phyloP scores from a whole-genome alignment of 163 green algal genomes.

The Prototheca stagnorum region DNA sequence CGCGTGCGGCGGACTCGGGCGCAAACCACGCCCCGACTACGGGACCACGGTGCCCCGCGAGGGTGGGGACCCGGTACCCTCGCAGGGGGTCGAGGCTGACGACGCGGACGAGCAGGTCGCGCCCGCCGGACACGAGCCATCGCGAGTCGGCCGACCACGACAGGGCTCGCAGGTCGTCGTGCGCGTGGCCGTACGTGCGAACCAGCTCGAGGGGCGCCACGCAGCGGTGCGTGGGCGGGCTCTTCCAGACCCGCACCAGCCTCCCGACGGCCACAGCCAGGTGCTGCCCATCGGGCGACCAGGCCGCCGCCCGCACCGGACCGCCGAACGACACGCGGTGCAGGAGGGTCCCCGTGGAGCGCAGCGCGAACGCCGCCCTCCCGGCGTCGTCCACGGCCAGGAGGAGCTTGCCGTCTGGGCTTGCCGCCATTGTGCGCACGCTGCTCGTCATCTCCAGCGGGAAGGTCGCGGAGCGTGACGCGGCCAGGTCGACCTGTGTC shows the following conservation, averaged over 20 bases:
- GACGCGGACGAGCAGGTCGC: conserved; percentile 62
- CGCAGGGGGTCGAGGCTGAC: conserved; percentile 66
- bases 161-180: conserved; percentile 63
- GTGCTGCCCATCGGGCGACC: conserved; percentile 74
- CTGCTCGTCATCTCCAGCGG: conserved; percentile 64
- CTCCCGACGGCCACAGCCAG: conserved; percentile 69
- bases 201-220: conserved; percentile 79
- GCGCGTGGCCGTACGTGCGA: conserved; percentile 68
- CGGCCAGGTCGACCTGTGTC: conserved; percentile 54
- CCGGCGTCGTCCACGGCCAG: conserved; percentile 74
- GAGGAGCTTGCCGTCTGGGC: conserved; percentile 65
- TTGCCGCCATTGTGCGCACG: conserved; percentile 58
- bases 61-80: conserved; percentile 54
- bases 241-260: conserved; percentile 84
- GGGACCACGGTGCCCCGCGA: conserved; percentile 65
- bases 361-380: conserved; percentile 54
- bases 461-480: conserved; percentile 58
- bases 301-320: conserved; percentile 57
- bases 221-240: conserved; percentile 58
- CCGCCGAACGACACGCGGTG: conserved; percentile 85
- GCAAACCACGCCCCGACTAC: conserved; percentile 45
- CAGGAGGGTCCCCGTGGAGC: conserved; percentile 52
- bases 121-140: conserved; percentile 67
- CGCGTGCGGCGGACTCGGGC: conserved; percentile 9
- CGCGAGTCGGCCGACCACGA: conserved; percentile 63